Conservation (phyloP, 176 grass and related monocot species). For the Aegilops speltoides region DNA sequence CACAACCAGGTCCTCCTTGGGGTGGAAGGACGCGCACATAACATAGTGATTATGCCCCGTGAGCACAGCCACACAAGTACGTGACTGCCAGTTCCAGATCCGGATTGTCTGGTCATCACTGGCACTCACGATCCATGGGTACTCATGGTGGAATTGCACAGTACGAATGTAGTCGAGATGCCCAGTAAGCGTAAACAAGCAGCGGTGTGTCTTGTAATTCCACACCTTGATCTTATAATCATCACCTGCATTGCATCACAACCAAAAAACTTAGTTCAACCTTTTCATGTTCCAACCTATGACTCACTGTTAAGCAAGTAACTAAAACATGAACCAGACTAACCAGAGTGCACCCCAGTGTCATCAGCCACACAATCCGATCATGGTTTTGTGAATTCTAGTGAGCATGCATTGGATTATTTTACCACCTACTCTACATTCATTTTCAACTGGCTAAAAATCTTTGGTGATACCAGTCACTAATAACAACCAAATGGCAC, state of each 20-base stretch:
- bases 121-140: constrained; percentile 76
- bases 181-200: constrained; percentile 93
- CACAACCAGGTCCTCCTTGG: constrained; percentile 75
- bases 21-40: constrained; percentile 83
- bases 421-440: background rate
- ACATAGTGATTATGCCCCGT: constrained; percentile 89
- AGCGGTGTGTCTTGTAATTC: constrained; percentile 99
- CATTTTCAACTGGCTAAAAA: background rate
- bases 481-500: background rate
- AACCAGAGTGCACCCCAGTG: background rate
- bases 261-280: background rate
- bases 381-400: background rate
- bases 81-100: constrained; percentile 85
- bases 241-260: constrained; percentile 60
- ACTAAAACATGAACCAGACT: background rate
- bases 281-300: background rate
- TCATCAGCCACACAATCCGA: background rate
- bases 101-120: constrained; percentile 88
- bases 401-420: background rate
- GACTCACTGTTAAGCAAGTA: background rate
- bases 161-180: constrained; percentile 98
- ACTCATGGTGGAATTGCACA: constrained; percentile 91
- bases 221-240: constrained; percentile 99
- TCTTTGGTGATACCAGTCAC: background rate
- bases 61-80: constrained; percentile 70